Evolutionary conservation across 2,329 filamentous ascomycete genomes (phyloP), one percentile per base, ranked within the genome.

Genomic region (Aspergillus sclerotialis): DNA sequence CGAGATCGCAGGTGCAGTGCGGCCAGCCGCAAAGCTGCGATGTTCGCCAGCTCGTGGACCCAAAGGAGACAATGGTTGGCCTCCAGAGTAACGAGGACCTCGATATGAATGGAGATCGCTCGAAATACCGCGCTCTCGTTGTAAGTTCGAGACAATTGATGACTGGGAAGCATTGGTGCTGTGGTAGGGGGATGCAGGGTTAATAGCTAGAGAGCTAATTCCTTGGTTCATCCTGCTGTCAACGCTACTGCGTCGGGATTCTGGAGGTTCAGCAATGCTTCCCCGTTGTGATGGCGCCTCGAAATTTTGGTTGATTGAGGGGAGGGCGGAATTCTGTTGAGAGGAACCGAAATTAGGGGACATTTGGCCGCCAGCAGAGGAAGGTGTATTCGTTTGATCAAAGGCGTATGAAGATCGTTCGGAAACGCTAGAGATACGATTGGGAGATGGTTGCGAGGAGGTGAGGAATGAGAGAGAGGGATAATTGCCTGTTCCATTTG

Each of bases 261-360:
- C 67, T 12, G 62, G 42, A 11, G 57, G 56, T n/a, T 69, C 64
- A 10, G 45, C 50, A 24, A 55, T 56, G 46, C 60, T 68, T 15
- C 52, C 53, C 19, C 62, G 58, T 14, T 73, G 65, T 1, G 67
- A 62, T 19, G 61, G 54, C 5, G 67, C 65, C 31, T 78, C 74
- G 29, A 71, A 67, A 41, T 73, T 74, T 45, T 78, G 74, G 33
- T 76, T 78, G 42, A 79, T 69, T 0, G 75, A 74, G 2, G 76
- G 75, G 7, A 79, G 57, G 26, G 65, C 59, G 45, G 63, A 62
- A 42, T 49, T 63, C 19, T 52, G 62, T 43, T 56, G 66, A 44
- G 51, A 54, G 4, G 55, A 51, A 21, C 52, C 45, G 36, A 62
- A 64, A 29, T 53, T 58, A 2, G 62, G 64, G 2, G 60, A 61